Percentiles rank a stretch among this genome's conserved stretches.
Conservation (phyloP, 73 alveolate species). For the Symbiodinium natans region DNA sequence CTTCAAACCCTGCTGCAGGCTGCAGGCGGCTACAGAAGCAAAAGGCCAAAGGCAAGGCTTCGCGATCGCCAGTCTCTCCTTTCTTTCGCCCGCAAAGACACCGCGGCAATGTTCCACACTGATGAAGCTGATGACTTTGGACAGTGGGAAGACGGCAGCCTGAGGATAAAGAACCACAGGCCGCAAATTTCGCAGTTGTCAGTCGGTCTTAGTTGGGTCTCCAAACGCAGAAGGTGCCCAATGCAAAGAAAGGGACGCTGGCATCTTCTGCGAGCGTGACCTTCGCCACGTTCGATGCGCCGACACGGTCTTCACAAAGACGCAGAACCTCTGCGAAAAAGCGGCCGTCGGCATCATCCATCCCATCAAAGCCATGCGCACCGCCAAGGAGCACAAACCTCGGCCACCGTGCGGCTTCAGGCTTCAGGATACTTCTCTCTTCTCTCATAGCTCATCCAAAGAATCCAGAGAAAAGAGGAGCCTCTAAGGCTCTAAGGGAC, state of each 20-base stretch:
- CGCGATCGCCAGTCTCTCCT: too few species aligned
- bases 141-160: background rate
- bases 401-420: too few species aligned
- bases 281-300: background rate
- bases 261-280: background rate
- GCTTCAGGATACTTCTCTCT: background rate
- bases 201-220: too few species aligned
- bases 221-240: too few species aligned
- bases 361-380: conserved; percentile 2
- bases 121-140: conserved; percentile 11
- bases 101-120: background rate
- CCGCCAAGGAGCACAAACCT: background rate
- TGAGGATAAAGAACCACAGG: too few species aligned
- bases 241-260: background rate
- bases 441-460: too few species aligned
- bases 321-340: background rate
- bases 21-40: too few species aligned
- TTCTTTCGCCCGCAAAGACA: background rate
- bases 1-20: background rate
- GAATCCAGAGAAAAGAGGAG: too few species aligned
- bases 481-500: too few species aligned
- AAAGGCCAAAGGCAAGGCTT: too few species aligned
- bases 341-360: background rate
- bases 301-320: background rate
- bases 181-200: too few species aligned